These are phyloP conservation scores for Nakazawaea pomicola DNA, from an alignment of 805 yeast species.

Conservation along the genomic window DNA sequence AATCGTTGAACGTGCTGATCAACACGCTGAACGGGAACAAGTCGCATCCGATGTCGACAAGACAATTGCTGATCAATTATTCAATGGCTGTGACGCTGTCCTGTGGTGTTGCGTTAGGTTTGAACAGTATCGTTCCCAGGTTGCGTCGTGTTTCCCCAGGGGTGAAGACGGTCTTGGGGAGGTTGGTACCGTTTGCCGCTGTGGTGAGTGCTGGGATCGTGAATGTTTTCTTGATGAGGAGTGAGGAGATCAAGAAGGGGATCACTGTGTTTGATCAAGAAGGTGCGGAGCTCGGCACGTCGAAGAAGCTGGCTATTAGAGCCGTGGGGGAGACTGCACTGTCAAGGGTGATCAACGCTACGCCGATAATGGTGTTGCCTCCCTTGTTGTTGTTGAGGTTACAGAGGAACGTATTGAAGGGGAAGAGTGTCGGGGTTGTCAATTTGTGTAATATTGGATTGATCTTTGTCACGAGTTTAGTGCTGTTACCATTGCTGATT, in stretches of 20 bases:
- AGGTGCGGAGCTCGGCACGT: slow-evolving; percentile 63
- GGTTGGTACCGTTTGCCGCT: slow-evolving; percentile 97
- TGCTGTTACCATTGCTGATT: slow-evolving; percentile 88
- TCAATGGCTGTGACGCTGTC: slow-evolving; percentile 89
- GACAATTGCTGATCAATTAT: slow-evolving; percentile 75
- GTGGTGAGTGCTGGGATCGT: slow-evolving; percentile 96
- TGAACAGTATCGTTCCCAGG: slow-evolving; percentile 86
- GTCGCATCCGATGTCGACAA: slow-evolving; percentile 80
- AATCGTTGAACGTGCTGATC: slow-evolving; percentile 93
- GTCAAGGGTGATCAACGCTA: slow-evolving; percentile 90
- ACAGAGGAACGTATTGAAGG: slow-evolving; percentile 65
- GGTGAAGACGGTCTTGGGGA: slow-evolving; percentile 67
- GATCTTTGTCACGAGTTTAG: slow-evolving; percentile 79
- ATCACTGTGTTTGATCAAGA: slow-evolving; percentile 63
- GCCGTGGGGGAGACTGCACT: slow-evolving; percentile 98
- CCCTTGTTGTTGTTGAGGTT: slow-evolving; percentile 78
- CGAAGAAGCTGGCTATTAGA: slow-evolving; percentile 79
- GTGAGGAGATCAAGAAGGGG: slow-evolving; percentile 87
- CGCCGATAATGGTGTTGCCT: slow-evolving; percentile 97
- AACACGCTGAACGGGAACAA: slow-evolving; percentile 96
- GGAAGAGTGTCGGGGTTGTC: slow-evolving; percentile 60
- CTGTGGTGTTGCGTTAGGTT: slow-evolving; percentile 92
- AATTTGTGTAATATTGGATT: slow-evolving; percentile 78
- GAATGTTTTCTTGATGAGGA: slow-evolving; percentile 94
- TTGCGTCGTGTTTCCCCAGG: slow-evolving; percentile 64